These are phyloP conservation scores for Thuja plicata DNA, from an alignment of 83 land plant genomes.

Conservation along the genomic window DNA sequence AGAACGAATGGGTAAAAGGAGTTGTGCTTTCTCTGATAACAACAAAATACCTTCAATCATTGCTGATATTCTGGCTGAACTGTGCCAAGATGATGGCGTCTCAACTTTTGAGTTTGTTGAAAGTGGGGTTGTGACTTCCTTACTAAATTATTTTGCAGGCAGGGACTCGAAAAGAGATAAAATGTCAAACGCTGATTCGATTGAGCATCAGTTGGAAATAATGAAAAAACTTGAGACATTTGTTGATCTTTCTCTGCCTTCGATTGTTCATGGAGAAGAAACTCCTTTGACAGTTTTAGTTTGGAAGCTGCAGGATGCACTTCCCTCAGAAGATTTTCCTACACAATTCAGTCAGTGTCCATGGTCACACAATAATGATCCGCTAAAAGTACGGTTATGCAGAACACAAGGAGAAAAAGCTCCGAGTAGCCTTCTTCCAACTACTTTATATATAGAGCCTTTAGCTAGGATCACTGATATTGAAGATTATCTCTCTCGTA, in stretches of 20 bases:
- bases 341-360: slow-evolving; percentile 28
- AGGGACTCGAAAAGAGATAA: slow-evolving; percentile 21
- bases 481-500: slow-evolving; percentile 50
- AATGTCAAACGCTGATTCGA: not conserved
- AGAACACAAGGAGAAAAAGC: slow-evolving; percentile 41
- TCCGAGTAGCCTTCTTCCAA: slow-evolving; percentile 17
- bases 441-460: slow-evolving; percentile 37
- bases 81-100: slow-evolving; percentile 38
- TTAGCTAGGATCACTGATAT: slow-evolving; percentile 38
- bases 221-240: slow-evolving; percentile 36
- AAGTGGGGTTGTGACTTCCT: slow-evolving; percentile 46
- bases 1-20: slow-evolving; percentile 39
- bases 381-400: slow-evolving; percentile 38
- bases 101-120: slow-evolving; percentile 57
- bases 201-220: slow-evolving; percentile 21
- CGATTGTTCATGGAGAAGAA: slow-evolving; percentile 10
- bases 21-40: slow-evolving; percentile 15
- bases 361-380: slow-evolving; percentile 21
- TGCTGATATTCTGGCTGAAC: slow-evolving; percentile 35
- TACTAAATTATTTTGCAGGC: slow-evolving; percentile 43
- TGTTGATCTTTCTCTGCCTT: slow-evolving; percentile 27
- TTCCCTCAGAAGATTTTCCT: slow-evolving; percentile 47
- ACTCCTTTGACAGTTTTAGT: slow-evolving; percentile 42
- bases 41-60: slow-evolving; percentile 26
- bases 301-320: slow-evolving; percentile 51